phyloP scores from a whole-genome alignment of 2,329 filamentous ascomycete species.

The Fusarium burgessii region DNA sequence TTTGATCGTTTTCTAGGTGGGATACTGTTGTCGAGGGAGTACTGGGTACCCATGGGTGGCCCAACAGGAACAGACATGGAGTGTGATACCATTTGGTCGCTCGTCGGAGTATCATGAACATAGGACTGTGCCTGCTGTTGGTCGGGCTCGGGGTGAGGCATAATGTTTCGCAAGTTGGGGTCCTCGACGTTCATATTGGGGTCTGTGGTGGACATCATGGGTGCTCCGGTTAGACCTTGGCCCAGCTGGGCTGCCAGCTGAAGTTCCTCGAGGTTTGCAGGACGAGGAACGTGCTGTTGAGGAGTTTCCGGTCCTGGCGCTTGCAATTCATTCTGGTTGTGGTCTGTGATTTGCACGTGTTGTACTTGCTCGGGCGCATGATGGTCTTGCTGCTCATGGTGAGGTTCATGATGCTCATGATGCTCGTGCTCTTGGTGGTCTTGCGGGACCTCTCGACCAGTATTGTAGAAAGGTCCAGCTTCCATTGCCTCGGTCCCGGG shows the following conservation, averaged over 20 bases:
- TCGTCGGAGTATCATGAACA: conserved; percentile 53
- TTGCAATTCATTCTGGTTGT: conserved; percentile 49
- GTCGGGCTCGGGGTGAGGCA: conserved; percentile 57
- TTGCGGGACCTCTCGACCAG: conserved; percentile 50
- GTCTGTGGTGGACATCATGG: conserved; percentile 63
- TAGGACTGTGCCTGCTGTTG: conserved; percentile 54
- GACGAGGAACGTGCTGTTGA: conserved; percentile 57
- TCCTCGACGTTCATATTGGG: conserved; percentile 59
- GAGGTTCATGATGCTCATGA: conserved; percentile 41
- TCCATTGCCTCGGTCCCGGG: conserved; percentile 60
- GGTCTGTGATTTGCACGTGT: conserved; percentile 45
- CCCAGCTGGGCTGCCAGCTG: conserved; percentile 70
- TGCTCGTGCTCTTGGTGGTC: conserved; percentile 49
- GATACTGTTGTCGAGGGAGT: conserved; percentile 66
- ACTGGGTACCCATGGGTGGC: conserved; percentile 54
- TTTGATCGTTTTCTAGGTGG: conserved; percentile 83
- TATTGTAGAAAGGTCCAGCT: conserved; percentile 58
- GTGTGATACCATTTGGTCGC: conserved; percentile 54
- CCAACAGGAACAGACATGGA: conserved; percentile 52
- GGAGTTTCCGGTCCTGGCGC: conserved; percentile 53
- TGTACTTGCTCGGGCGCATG: conserved; percentile 48
- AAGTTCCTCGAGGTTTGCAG: conserved; percentile 66
- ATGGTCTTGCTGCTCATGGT: conserved; percentile 43
- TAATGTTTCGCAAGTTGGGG: conserved; percentile 57
- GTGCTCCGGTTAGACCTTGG: conserved; percentile 62